phyloP scores from a whole-genome alignment of 2,329 filamentous ascomycete genomes.

The Chalaropsis ovoidea region DNA sequence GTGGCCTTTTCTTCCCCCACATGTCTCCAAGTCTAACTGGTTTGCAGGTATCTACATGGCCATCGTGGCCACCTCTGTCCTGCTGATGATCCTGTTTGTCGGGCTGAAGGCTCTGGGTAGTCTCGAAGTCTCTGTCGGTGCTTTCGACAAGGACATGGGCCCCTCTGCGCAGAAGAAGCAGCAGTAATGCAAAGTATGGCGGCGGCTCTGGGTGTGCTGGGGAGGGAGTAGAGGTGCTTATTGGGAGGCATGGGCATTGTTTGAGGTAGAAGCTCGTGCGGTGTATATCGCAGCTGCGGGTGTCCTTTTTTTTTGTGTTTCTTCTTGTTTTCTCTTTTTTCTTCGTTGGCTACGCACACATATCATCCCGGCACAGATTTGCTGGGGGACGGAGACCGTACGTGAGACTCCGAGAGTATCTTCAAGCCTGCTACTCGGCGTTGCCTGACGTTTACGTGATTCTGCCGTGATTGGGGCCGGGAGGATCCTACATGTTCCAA shows the following conservation, averaged over 20 bases:
- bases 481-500: constrained; percentile 6
- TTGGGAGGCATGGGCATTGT: not conserved
- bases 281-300: not conserved
- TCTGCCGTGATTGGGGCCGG: not conserved
- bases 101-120: constrained; percentile 67
- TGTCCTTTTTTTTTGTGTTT: not conserved
- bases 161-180: constrained; percentile 77
- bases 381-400: not conserved
- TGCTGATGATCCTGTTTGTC: constrained; percentile 68
- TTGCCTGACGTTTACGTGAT: not conserved
- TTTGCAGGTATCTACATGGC: constrained; percentile 76
- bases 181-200: constrained; percentile 11
- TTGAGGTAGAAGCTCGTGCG: not conserved
- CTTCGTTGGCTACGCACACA: not conserved
- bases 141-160: constrained; percentile 93
- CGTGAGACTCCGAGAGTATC: not conserved
- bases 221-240: not conserved
- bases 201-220: not conserved
- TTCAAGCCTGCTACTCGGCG: not conserved
- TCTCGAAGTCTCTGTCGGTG: constrained; percentile 81
- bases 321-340: not conserved
- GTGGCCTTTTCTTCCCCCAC: not conserved
- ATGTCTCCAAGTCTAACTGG: not conserved
- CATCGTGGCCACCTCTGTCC: constrained; percentile 57
- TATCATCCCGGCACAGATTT: not conserved